A percentile compares a stretch with the other conserved stretches of the same genome.
Conservation (phyloP, 2,329 filamentous ascomycete genomes). For the Aspergillus pseudoglaucus region DNA sequence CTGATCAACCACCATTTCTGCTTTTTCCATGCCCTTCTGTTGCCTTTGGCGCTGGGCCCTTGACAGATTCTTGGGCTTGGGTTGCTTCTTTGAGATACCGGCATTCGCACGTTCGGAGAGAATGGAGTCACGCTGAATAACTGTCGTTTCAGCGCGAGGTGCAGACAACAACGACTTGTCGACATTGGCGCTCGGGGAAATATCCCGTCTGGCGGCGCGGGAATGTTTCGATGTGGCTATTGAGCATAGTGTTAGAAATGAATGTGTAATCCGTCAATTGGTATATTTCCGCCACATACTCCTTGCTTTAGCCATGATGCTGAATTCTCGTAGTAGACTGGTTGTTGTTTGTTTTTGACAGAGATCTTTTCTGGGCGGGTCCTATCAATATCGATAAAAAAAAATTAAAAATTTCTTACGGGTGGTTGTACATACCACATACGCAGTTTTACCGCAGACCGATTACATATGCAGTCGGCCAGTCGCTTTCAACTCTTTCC, state of each 20-base stretch:
- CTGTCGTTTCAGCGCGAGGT: slow-evolving; percentile 35
- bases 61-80: slow-evolving; percentile 42
- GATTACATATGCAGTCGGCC: neutral
- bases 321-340: slow-evolving; percentile 4
- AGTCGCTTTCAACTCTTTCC: neutral
- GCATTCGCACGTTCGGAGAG: slow-evolving; percentile 44
- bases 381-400: slow-evolving; percentile 32
- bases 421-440: slow-evolving; percentile 18
- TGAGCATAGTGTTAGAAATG: slow-evolving; percentile 5
- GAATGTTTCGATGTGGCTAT: slow-evolving; percentile 50
- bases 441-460: slow-evolving; percentile 12
- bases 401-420: slow-evolving; percentile 25
- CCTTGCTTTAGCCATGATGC: slow-evolving; percentile 37
- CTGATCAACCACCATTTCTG: slow-evolving; percentile 49
- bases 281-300: slow-evolving; percentile 13
- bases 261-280: slow-evolving; percentile 1
- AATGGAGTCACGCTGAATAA: slow-evolving; percentile 38
- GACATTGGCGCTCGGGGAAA: slow-evolving; percentile 48
- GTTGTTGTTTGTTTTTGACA: slow-evolving; percentile 7
- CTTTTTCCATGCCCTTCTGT: slow-evolving; percentile 50
- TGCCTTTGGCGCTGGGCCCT: slow-evolving; percentile 50
- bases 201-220: slow-evolving; percentile 53
- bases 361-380: slow-evolving; percentile 18
- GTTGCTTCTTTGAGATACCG: slow-evolving; percentile 49
- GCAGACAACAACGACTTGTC: slow-evolving; percentile 44